Evolutionary conservation across 108 stramenopile genomes (phyloP).

Genomic region (Cyclotella baltica): DNA sequence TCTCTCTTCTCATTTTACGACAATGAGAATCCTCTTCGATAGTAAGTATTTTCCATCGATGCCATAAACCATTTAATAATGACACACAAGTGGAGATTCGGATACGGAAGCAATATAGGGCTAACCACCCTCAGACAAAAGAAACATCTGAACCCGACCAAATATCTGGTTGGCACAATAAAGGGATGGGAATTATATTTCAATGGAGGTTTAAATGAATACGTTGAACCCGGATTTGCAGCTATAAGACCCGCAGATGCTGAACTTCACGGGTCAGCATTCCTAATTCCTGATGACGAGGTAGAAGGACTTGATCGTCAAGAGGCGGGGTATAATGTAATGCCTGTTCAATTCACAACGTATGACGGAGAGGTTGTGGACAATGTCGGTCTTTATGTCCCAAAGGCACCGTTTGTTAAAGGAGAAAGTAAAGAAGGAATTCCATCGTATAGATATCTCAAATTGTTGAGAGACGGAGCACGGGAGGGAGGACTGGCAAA

Average conservation of each 20-base stretch:
- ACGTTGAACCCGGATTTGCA: conserved; percentile 27
- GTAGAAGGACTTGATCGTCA: conserved; percentile 17
- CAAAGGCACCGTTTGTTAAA: conserved; percentile 2
- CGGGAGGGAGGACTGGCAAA: conserved; percentile 14
- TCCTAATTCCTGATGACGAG: conserved; percentile 14
- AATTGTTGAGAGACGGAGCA: conserved; percentile 7
- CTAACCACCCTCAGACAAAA: conserved; percentile 13
- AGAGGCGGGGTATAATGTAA: conserved; percentile 19
- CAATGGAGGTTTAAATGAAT: conserved; percentile 4
- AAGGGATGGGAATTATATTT: conserved; percentile 19
- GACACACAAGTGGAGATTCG: conserved; percentile 25
- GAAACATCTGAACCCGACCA: conserved; percentile 19
- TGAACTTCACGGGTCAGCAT: conserved; percentile 29
- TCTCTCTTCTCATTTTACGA: too few species aligned
- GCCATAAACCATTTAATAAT: not conserved
- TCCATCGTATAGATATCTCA: conserved; percentile 16
- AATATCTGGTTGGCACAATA: conserved; percentile 13
- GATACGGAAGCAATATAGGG: conserved; percentile 23
- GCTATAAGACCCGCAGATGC: conserved; percentile 10
- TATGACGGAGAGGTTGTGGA: conserved; percentile 27
- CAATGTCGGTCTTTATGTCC: conserved; percentile 19
- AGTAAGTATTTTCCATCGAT: not conserved
- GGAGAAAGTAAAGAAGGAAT: conserved; percentile 20
- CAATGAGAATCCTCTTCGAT: too few species aligned
- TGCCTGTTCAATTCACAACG: not conserved